Base-by-base conservation (phyloP, 2,329 filamentous ascomycete genomes). In the Gyromitra esculenta region DNA sequence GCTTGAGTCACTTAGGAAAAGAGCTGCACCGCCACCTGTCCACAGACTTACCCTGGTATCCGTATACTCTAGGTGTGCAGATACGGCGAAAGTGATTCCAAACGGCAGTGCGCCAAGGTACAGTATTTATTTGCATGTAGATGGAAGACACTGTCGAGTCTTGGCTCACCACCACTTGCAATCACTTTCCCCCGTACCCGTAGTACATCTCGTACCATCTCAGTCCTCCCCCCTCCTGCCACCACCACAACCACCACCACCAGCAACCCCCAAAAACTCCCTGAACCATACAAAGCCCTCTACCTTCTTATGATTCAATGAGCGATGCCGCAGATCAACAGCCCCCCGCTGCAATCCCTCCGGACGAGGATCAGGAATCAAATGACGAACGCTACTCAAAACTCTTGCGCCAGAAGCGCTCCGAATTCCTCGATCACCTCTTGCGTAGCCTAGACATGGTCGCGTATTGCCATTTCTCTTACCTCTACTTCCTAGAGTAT, bases 401-500 rank as follows among this genome's bases (percentile, higher is more conserved):
- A 48, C 63, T 77, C n/a, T 25, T 78, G 21, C 50, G 52, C 11
- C 62, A 74, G 35, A 79, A 79, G 57, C 72, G 76, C 21, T 68
- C 74, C 2, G 78, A 88, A 78, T 89, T 91, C 81, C 83, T 90
- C 80, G 88, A 86, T 52, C 87, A 89, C 79, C 84, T 91, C 76
- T 87, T 90, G 79, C 85, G 85, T 80, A 88, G 86, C 77, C 84
- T 91, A 75, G 90, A 92, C 83, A 86, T 87, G 80, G 81, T 91
- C 59, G 87, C 91, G 63, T 90, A 89, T 82, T 88, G 87, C 52
- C 89, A 91, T 84, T 84, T 91, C 73, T 90, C 88, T 81, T 86
- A 87, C 56, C 80, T 91, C 80, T 92, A 92, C 82, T 91, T 91
- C 82, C 89, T 91, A 87, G 90, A 92, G 90, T 91, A 21, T 35